phyloP scores from a whole-genome alignment of 2,329 filamentous ascomycete genomes.

The Phyllosticta citribraziliensis region DNA sequence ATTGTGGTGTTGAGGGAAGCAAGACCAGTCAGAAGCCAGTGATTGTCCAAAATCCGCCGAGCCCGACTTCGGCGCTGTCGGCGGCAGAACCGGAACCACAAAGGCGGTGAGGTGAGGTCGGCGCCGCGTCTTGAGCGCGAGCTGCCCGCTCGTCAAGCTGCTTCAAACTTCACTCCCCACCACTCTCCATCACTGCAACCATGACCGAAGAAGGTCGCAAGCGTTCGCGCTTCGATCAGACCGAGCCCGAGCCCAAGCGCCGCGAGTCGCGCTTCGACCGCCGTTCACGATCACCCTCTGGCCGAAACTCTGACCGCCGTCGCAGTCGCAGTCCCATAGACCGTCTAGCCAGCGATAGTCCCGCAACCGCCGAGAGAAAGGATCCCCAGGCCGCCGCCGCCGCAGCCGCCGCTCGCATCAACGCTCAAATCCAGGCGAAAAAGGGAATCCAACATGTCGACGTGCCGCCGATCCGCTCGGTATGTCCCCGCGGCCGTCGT shows the following conservation, averaged over 20 bases:
- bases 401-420: constrained; percentile 54
- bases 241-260: constrained; percentile 64
- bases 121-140: background rate
- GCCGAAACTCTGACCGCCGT: constrained; percentile 52
- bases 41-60: background rate
- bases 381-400: constrained; percentile 75
- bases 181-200: background rate
- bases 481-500: constrained; percentile 26
- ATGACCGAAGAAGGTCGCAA: constrained; percentile 81
- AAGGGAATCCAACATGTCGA: constrained; percentile 87
- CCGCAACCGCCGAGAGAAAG: constrained; percentile 37
- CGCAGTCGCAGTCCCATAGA: constrained; percentile 75
- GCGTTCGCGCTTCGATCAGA: constrained; percentile 91
- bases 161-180: background rate
- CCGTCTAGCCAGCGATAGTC: constrained; percentile 38
- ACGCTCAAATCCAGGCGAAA: constrained; percentile 45
- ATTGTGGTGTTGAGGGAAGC: background rate
- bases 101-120: background rate
- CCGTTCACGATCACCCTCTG: constrained; percentile 73
- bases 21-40: background rate
- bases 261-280: constrained; percentile 71
- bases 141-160: background rate
- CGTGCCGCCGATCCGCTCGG: constrained; percentile 66
- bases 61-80: background rate
- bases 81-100: background rate